Conservation (phyloP, 2,329 filamentous ascomycete species). For the Parascedosporium putredinis region DNA sequence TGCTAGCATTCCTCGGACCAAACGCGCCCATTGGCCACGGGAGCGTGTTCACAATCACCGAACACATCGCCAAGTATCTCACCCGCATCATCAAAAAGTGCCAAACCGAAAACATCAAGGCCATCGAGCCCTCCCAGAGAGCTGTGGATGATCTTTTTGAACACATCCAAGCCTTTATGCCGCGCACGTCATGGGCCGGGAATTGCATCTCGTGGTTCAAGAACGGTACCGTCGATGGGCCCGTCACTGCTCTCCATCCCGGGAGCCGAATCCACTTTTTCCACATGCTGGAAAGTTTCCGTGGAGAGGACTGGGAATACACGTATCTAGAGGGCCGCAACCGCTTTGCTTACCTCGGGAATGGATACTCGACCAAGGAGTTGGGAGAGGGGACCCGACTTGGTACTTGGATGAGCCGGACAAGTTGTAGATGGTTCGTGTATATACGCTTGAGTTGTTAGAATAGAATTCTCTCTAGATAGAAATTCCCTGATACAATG, state of each 20-base stretch:
- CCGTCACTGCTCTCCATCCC: slow-evolving; percentile 39
- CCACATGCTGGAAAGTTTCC: slow-evolving; percentile 38
- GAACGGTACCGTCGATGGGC: slow-evolving; percentile 28
- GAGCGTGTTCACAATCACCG: slow-evolving; percentile 38
- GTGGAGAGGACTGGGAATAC: slow-evolving; percentile 44
- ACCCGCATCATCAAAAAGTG: slow-evolving; percentile 35
- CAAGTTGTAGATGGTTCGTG: too few species aligned
- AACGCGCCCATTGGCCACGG: slow-evolving; percentile 41
- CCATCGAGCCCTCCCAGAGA: slow-evolving; percentile 31
- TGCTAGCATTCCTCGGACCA: slow-evolving; percentile 37
- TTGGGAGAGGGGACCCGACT: too few species aligned
- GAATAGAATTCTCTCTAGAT: too few species aligned
- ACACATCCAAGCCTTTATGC: slow-evolving; percentile 40
- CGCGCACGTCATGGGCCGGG: slow-evolving; percentile 38
- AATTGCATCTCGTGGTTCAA: slow-evolving; percentile 43
- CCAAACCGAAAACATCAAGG: slow-evolving; percentile 38
- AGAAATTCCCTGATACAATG: too few species aligned
- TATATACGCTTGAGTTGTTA: too few species aligned
- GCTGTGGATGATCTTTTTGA: slow-evolving; percentile 40
- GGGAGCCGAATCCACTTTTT: slow-evolving; percentile 42
- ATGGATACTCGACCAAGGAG: too few species aligned
- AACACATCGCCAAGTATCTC: slow-evolving; percentile 43
- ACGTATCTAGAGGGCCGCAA: slow-evolving; percentile 28
- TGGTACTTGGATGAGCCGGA: too few species aligned
- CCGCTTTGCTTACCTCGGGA: slow-evolving; percentile 40